phyloP scores from a whole-genome alignment of 2,329 filamentous ascomycete genomes.

The Claviceps purpurea region DNA sequence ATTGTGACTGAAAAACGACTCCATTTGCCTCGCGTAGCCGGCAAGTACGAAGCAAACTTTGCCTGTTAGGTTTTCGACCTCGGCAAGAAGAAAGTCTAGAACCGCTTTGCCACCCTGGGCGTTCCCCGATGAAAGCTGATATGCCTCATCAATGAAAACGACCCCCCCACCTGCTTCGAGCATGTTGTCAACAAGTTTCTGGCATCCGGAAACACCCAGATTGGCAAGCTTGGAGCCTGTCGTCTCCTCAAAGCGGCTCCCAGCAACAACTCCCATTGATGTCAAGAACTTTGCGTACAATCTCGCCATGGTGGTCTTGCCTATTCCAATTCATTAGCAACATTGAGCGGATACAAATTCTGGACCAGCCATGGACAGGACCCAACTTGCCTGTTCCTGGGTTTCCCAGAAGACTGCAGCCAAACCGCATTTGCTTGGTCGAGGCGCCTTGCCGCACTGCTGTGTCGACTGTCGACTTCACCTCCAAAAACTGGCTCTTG shows the following conservation, averaged over 20 bases:
- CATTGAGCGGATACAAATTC: background rate
- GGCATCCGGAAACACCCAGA: constrained; percentile 43
- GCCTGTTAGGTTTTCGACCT: constrained; percentile 58
- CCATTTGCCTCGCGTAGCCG: constrained; percentile 64
- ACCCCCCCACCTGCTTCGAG: constrained; percentile 49
- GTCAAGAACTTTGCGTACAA: constrained; percentile 54
- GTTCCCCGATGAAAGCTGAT: constrained; percentile 52
- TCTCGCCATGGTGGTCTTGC: constrained; percentile 63
- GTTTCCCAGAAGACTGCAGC: constrained; percentile 54
- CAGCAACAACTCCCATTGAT: constrained; percentile 48
- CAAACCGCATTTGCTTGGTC: constrained; percentile 44
- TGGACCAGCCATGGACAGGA: background rate
- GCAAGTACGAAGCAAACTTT: constrained; percentile 61
- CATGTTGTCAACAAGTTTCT: constrained; percentile 36
- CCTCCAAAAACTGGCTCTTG: constrained; percentile 47
- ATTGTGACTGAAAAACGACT: constrained; percentile 62
- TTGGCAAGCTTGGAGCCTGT: constrained; percentile 54
- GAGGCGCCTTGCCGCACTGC: constrained; percentile 42
- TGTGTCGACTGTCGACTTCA: constrained; percentile 52
- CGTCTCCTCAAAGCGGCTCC: constrained; percentile 47
- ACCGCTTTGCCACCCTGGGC: constrained; percentile 45
- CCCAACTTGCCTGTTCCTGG: constrained; percentile 51
- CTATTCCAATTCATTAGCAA: constrained; percentile 8
- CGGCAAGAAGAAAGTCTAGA: constrained; percentile 56
- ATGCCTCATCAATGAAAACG: constrained; percentile 68